phyloP scores from a whole-genome alignment of 148 eudicot species.

The Pouteria glomerata region DNA sequence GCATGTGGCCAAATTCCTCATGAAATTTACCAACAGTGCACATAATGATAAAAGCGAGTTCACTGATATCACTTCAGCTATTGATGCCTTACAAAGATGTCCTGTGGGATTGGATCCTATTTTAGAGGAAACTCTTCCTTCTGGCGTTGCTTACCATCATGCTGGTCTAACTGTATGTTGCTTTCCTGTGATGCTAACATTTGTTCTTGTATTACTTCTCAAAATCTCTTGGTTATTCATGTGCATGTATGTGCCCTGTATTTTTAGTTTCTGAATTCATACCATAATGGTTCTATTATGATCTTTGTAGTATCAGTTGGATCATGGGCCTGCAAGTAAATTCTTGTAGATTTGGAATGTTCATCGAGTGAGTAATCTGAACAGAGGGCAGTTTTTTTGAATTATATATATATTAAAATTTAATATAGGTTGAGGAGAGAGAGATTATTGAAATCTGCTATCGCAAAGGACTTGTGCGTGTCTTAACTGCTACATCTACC shows the following conservation, averaged over 20 bases:
- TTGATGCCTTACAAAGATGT: slow-evolving; percentile 78
- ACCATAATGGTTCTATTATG: not conserved
- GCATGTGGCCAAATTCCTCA: slow-evolving; percentile 72
- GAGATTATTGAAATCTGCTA: slow-evolving; percentile 90
- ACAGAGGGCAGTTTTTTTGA: not conserved
- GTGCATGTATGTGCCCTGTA: not conserved
- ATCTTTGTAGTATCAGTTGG: not conserved
- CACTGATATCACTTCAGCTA: slow-evolving; percentile 55
- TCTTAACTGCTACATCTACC: slow-evolving; percentile 96
- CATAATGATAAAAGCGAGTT: slow-evolving; percentile 54
- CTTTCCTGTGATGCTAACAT: not conserved
- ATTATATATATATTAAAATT: not conserved
- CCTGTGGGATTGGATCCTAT: slow-evolving; percentile 95
- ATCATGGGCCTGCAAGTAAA: slow-evolving; percentile 2
- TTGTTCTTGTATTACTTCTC: not conserved
- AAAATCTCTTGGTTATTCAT: not conserved
- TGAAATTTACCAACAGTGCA: slow-evolving; percentile 53
- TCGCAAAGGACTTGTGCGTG: slow-evolving; percentile 93
- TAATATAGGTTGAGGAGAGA: slow-evolving; percentile 87
- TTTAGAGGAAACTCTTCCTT: slow-evolving; percentile 84
- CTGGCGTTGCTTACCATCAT: slow-evolving; percentile 98
- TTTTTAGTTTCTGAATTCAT: not conserved
- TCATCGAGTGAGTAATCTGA: not conserved
- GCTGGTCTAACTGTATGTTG: slow-evolving; percentile 93
- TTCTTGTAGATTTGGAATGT: slow-evolving; percentile 1